These are phyloP conservation scores for Colletotrichum higginsianum DNA, from an alignment of 2,329 filamentous ascomycete genomes.

Conservation along the genomic window DNA sequence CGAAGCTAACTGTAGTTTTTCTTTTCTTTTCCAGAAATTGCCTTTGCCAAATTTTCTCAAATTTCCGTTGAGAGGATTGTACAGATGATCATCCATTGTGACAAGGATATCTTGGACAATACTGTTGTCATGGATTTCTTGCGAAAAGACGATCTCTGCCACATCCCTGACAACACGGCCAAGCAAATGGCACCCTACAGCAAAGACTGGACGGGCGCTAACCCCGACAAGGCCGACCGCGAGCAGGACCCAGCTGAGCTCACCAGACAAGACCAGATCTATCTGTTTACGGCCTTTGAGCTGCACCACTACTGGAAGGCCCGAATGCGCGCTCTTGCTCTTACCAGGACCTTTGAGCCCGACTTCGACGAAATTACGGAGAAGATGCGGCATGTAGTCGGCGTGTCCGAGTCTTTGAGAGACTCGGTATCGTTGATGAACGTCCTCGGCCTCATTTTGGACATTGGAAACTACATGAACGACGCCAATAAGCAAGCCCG, in stretches of 20 bases:
- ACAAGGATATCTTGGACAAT: slow-evolving; percentile 89
- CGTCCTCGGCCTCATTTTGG: slow-evolving; percentile 93
- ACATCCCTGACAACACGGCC: slow-evolving; percentile 88
- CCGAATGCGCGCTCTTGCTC: slow-evolving; percentile 89
- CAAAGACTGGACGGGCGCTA: slow-evolving; percentile 94
- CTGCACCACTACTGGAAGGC: slow-evolving; percentile 99
- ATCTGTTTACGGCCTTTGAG: slow-evolving; percentile 92
- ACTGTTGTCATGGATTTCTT: slow-evolving; percentile 96
- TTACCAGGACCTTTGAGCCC: slow-evolving; percentile 86
- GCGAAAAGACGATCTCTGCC: slow-evolving; percentile 92
- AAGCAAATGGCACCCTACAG: slow-evolving; percentile 97
- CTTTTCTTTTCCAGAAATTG: slow-evolving; percentile 74
- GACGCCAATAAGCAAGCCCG: slow-evolving; percentile 98
- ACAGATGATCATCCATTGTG: slow-evolving; percentile 96
- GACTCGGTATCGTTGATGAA: slow-evolving; percentile 97
- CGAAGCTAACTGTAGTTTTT: neutral
- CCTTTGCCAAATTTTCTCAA: slow-evolving; percentile 93
- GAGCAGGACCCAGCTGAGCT: slow-evolving; percentile 91
- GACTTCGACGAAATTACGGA: slow-evolving; percentile 94
- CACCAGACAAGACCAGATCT: slow-evolving; percentile 95
- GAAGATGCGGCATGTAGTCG: slow-evolving; percentile 88
- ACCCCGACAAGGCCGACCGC: slow-evolving; percentile 81
- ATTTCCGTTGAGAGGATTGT: slow-evolving; percentile 87
- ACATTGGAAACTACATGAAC: slow-evolving; percentile 99
- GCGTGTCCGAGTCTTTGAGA: slow-evolving; percentile 88